Base-by-base conservation (phyloP, 2,329 filamentous ascomycete genomes). In the Apiospora malaysiana region DNA sequence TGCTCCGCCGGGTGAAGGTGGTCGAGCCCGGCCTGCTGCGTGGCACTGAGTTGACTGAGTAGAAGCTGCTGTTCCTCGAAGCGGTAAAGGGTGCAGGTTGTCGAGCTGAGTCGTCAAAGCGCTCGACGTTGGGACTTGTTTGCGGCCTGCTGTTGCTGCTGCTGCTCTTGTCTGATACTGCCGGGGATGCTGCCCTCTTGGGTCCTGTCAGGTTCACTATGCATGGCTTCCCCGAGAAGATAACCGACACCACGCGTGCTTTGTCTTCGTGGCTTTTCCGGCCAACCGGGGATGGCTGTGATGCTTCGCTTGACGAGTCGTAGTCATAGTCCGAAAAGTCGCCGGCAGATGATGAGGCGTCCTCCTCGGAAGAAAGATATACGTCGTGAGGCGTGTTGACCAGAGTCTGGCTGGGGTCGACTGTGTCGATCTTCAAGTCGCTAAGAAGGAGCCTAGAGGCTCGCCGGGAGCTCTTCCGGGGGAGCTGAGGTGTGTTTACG, bases 301-400 rank as follows among this genome's bases (percentile, higher is more conserved):
- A 75, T 68, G 79, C 75, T 68, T 83, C 83, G 71, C 79, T 83
- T 2, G 56, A 40, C 23, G 40, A 67, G 25, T 81, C 82, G 67
- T 84, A 86, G 73, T 88, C 83, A 72, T 82, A 82, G 68, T 86
- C 85, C 70, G 88, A 90, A 73, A 87, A 87, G 79, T 89, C 86
- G 78, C 89, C 89, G 65, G 87, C 86, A 23, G 87, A 88, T 1
- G 89, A 89, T 1, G 89, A 91, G 42, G 85, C 88, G 73, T 91
- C 90, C 77, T 92, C 90, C 74, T 92, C 90, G 0, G 89, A 91
- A 1, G 89, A 91, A 37, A 92, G 85, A 78, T 92, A 92, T 71
- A 88, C 76, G 70, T 90, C 87, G 77, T 90, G 89, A 7, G 88
- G 87, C 1, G 84, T 82, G 27, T 83, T 81, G 66, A 84, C 81